A percentile compares a stretch with the other conserved stretches of the same genome.
Evolutionary conservation across 78 protist genomes (phyloP).

Genomic region (Dictyostelium citrinum): DNA sequence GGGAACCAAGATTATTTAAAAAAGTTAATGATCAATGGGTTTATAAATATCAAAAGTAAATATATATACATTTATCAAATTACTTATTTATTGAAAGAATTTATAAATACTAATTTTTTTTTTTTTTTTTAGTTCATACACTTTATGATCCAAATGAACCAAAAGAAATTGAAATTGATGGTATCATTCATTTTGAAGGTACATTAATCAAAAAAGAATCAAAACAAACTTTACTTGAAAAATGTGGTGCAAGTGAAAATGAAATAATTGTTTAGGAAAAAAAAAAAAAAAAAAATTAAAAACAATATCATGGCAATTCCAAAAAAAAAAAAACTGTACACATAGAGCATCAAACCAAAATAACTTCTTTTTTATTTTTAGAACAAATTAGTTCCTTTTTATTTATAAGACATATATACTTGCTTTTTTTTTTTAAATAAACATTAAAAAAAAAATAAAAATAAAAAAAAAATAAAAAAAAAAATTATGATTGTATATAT

Average conservation of each 20-base stretch:
- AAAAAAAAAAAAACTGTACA: not conserved
- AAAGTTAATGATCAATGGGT: conserved; percentile 72
- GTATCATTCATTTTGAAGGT: conserved; percentile 40
- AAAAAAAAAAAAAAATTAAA: not conserved
- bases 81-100: too few relatives aligned
- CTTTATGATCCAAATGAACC: conserved; percentile 36
- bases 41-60: conserved; percentile 71
- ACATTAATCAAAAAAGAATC: not conserved
- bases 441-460: too few relatives aligned
- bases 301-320: too few relatives aligned
- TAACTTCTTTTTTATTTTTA: too few relatives aligned
- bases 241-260: conserved; percentile 13
- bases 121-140: not conserved
- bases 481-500: too few relatives aligned
- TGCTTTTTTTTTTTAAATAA: too few relatives aligned
- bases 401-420: too few relatives aligned
- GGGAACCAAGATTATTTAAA: conserved; percentile 73
- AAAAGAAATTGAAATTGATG: conserved; percentile 31
- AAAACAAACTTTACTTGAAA: not conserved
- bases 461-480: too few relatives aligned
- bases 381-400: too few relatives aligned
- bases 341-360: too few relatives aligned
- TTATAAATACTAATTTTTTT: not conserved
- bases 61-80: not conserved
- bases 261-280: not conserved